phyloP scores from a whole-genome alignment of 371 early-diverging fungal species.

The Actinomucor elegans region DNA sequence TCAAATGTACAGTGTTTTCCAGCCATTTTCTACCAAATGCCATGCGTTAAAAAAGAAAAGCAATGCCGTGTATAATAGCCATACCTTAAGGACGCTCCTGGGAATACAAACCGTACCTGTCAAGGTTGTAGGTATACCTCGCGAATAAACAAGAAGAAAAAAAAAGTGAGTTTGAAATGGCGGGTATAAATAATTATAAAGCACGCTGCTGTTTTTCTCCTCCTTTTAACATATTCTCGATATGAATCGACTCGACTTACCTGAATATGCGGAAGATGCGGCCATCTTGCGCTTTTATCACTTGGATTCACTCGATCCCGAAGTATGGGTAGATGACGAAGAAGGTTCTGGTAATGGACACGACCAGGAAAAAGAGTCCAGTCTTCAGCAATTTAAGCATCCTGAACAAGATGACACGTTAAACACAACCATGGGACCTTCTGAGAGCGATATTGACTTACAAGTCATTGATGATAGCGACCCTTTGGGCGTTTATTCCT shows the following conservation, averaged over 20 bases:
- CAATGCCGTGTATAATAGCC: no score
- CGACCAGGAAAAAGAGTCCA: conserved; percentile 29
- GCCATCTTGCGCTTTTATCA: conserved; percentile 47
- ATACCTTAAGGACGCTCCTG: no score
- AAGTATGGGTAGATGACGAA: conserved; percentile 46
- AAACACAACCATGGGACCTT: conserved; percentile 9
- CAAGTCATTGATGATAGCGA: conserved; percentile 44
- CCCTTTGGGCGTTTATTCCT: conserved; percentile 42
- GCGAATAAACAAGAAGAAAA: no score
- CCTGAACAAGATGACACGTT: conserved; percentile 20
- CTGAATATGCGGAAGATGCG: conserved; percentile 56
- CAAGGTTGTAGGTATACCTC: no score
- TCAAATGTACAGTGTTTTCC: no score
- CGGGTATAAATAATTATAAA: no score
- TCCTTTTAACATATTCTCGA: no score
- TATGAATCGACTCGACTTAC: conserved; percentile 27
- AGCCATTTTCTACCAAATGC: no score
- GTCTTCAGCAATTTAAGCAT: conserved; percentile 40
- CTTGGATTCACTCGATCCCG: conserved; percentile 45
- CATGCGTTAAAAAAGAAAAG: no score
- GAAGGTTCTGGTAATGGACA: conserved; percentile 12
- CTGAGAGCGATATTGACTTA: conserved; percentile 35
- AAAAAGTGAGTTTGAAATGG: no score
- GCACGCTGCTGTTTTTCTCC: background rate
- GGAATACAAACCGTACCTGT: no score